Percentiles rank a stretch among this genome's conserved stretches.
These are phyloP conservation scores for Triticum monococcum DNA, from an alignment of 176 grass and related monocot species.

Conservation along the genomic window DNA sequence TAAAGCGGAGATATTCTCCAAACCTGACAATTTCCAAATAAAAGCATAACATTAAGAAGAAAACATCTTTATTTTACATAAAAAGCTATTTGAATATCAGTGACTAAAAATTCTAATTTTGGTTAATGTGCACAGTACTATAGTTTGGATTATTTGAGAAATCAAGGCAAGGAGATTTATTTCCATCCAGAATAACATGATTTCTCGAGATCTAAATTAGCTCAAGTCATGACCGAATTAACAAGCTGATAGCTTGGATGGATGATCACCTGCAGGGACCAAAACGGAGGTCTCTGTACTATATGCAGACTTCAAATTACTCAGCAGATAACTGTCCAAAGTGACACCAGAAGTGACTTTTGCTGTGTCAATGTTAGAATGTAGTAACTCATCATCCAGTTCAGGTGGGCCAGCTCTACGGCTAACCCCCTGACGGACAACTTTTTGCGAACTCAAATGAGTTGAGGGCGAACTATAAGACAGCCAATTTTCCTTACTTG, in stretches of 20 bases:
- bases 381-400: constrained; percentile 36
- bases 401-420: constrained; percentile 22
- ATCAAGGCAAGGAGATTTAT: constrained; percentile 29
- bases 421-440: constrained; percentile 33
- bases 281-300: constrained; percentile 37
- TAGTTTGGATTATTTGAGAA: constrained; percentile 37
- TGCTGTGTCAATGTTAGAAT: constrained; percentile 25
- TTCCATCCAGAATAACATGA: constrained; percentile 21
- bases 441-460: constrained; percentile 35
- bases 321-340: constrained; percentile 33
- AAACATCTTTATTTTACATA: background rate
- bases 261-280: constrained; percentile 36
- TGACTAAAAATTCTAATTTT: constrained; percentile 29
- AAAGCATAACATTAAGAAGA: background rate
- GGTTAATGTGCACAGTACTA: background rate
- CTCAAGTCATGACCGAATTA: constrained; percentile 48
- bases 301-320: constrained; percentile 34
- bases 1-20: constrained; percentile 28
- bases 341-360: constrained; percentile 23
- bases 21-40: constrained; percentile 44
- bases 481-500: constrained; percentile 32
- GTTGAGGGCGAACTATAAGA: constrained; percentile 40
- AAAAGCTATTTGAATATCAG: constrained; percentile 32
- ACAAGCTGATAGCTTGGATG: constrained; percentile 33
- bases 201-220: constrained; percentile 39